Conservation (phyloP, 345 rosid genomes). For the Arabis hirsuta region DNA sequence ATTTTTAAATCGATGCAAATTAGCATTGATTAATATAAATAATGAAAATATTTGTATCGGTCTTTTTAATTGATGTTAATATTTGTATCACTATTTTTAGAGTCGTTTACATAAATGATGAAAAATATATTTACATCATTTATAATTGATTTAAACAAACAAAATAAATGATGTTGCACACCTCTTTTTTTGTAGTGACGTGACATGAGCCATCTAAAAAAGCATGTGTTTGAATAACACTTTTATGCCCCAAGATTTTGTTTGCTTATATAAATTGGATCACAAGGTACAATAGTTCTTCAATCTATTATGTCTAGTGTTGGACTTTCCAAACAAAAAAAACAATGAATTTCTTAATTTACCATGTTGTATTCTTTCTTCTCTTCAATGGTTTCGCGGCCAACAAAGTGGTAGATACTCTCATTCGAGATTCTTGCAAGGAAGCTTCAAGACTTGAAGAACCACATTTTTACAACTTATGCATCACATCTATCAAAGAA, state of each 20-base stretch:
- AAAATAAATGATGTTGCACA: too few relatives aligned
- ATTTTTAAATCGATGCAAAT: too few relatives aligned
- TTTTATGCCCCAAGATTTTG: background rate
- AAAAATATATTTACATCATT: too few relatives aligned
- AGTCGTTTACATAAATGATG: too few relatives aligned
- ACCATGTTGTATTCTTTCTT: conserved; percentile 11
- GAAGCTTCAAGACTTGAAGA: conserved; percentile 32
- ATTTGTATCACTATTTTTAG: too few relatives aligned
- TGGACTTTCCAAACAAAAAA: background rate
- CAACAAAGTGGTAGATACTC: conserved; percentile 17
- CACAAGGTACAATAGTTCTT: conserved; percentile 8
- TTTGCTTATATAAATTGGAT: conserved; percentile 28
- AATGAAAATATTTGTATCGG: too few relatives aligned
- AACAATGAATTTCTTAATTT: conserved; percentile 6
- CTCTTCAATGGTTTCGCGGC: conserved; percentile 16
- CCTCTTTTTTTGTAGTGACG: too few relatives aligned
- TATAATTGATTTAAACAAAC: too few relatives aligned
- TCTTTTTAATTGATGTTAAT: too few relatives aligned
- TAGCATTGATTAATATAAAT: too few relatives aligned
- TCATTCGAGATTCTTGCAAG: conserved; percentile 38
- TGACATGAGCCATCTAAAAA: conserved; percentile 25
- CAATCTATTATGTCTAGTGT: background rate
- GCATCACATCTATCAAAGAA: conserved; percentile 39
- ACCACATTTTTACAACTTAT: conserved; percentile 36
- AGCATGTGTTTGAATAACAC: conserved; percentile 1